phyloP scores from a whole-genome alignment of 306 rosid genomes.

The Hippophae rhamnoides region DNA sequence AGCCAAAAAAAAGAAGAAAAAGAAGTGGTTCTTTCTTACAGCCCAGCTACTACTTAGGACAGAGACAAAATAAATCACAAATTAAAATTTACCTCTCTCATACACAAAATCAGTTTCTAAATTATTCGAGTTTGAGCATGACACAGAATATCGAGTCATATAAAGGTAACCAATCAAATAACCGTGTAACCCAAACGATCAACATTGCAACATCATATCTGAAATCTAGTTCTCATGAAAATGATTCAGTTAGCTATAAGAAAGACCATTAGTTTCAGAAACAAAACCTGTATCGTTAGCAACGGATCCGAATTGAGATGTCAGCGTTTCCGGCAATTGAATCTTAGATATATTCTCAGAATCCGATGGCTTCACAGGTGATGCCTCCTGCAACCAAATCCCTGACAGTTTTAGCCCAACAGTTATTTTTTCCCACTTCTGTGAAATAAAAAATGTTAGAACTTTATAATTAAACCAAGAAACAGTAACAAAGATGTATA shows the following conservation, averaged over 20 bases:
- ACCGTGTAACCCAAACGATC: neutral
- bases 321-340: conserved; percentile 10
- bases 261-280: neutral
- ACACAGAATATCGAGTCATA: no score
- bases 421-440: neutral
- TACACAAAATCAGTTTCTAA: no score
- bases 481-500: neutral
- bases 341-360: conserved; percentile 16
- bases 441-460: neutral
- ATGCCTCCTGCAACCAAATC: conserved; percentile 22
- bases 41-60: no score
- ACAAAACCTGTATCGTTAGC: conserved; percentile 22
- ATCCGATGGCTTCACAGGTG: conserved; percentile 28
- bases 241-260: neutral
- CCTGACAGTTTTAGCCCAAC: neutral
- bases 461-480: neutral
- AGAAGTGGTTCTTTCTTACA: no score
- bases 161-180: no score
- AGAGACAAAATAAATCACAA: no score
- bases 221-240: neutral
- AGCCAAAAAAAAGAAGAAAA: no score
- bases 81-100: no score
- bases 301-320: conserved; percentile 25
- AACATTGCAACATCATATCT: neutral
- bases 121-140: no score